Conservation (phyloP, 2,329 filamentous ascomycete genomes). For the Cytospora chrysosperma region DNA sequence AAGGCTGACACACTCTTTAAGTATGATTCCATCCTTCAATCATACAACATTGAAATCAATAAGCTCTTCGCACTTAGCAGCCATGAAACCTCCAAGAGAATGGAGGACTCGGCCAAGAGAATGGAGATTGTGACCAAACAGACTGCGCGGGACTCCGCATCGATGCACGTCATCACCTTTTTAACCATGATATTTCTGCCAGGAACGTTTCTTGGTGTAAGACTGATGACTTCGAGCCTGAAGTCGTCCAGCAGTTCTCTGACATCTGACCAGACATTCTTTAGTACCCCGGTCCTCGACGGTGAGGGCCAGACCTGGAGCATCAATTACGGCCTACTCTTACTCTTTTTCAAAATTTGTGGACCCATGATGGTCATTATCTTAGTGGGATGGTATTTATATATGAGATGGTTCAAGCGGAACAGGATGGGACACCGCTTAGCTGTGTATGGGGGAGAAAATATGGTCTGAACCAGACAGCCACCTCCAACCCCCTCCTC, state of each 20-base stretch:
- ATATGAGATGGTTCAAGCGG: neutral
- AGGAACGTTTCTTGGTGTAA: constrained; percentile 30
- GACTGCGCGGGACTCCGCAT: constrained; percentile 42
- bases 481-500: no score
- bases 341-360: neutral
- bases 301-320: neutral
- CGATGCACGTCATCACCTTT: constrained; percentile 35
- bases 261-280: constrained; percentile 19
- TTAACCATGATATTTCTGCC: constrained; percentile 34
- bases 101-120: neutral
- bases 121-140: constrained; percentile 36
- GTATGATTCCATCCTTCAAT: constrained; percentile 8
- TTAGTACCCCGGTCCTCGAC: constrained; percentile 6
- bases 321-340: neutral
- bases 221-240: constrained; percentile 8
- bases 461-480: neutral
- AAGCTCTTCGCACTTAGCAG: constrained; percentile 4
- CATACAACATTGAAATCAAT: constrained; percentile 7
- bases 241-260: neutral
- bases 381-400: neutral
- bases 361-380: constrained; percentile 1
- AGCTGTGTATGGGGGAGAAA: neutral
- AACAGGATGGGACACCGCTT: neutral
- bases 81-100: neutral
- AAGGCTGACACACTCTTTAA: neutral